Evolutionary conservation across 805 yeast genomes (phyloP).

Genomic region (Saccharomycopsis sp.): DNA sequence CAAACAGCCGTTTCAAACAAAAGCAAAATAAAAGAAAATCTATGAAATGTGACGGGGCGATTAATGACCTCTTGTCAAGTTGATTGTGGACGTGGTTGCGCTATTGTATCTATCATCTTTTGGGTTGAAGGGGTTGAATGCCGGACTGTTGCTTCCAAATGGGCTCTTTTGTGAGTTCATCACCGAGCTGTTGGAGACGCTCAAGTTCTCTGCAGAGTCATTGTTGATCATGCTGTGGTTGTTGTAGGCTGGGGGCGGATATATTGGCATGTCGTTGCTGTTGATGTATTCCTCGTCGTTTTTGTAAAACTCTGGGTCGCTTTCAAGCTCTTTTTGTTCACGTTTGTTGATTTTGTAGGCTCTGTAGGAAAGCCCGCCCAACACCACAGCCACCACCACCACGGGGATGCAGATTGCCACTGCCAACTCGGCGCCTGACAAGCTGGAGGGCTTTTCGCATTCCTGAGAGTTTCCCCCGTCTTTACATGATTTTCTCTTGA

Average conservation of each 20-base stretch:
- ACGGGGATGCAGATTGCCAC: conserved; percentile 19
- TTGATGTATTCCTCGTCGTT: conserved; percentile 19
- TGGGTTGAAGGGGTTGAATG: conserved; percentile 1
- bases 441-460: conserved; percentile 18
- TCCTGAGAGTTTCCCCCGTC: conserved; percentile 8
- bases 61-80: conserved; percentile 2
- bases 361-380: conserved; percentile 14
- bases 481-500: conserved; percentile 8
- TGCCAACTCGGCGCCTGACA: conserved; percentile 15
- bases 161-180: not conserved
- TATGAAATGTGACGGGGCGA: not conserved
- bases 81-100: conserved; percentile 1
- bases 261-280: conserved; percentile 18
- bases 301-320: conserved; percentile 20
- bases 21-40: not conserved
- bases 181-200: not conserved
- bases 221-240: conserved; percentile 17
- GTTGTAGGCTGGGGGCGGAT: conserved; percentile 19
- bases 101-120: conserved; percentile 8
- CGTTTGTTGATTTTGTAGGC: conserved; percentile 17
- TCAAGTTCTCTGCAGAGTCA: conserved; percentile 12
- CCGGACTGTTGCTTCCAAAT: no score
- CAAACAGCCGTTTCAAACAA: not conserved
- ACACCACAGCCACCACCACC: conserved; percentile 12
- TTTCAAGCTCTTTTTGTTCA: conserved; percentile 19